Conservation (phyloP, 768 basidiomycete genomes). For the Exsudoporus frostii region DNA sequence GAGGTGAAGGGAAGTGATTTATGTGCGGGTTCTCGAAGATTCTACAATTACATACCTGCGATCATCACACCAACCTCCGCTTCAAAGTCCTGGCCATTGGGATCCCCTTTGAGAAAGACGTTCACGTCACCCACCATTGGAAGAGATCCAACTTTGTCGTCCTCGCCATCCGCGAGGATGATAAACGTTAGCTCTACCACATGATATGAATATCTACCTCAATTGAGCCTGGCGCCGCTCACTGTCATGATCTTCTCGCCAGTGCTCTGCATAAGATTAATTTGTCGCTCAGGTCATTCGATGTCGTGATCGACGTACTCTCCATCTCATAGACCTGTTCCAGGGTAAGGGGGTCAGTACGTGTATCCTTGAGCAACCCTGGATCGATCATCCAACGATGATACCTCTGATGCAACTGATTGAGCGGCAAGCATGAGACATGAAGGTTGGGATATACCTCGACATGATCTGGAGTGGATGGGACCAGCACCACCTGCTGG, state of each 20-base stretch:
- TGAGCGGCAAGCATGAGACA: not conserved
- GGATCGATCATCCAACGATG: constrained; percentile 85
- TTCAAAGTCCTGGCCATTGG: constrained; percentile 47
- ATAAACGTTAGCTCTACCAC: constrained; percentile 82
- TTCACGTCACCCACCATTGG: constrained; percentile 94
- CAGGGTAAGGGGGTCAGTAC: constrained; percentile 77
- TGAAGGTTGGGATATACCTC: constrained; percentile 5
- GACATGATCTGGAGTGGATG: constrained; percentile 65
- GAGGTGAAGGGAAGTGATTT: not conserved
- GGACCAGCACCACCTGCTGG: constrained; percentile 69
- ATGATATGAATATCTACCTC: not conserved
- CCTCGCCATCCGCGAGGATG: constrained; percentile 50
- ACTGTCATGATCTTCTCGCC: constrained; percentile 87
- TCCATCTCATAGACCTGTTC: constrained; percentile 91
- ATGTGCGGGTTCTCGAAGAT: not conserved
- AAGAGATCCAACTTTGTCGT: constrained; percentile 33
- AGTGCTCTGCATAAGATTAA: constrained; percentile 53
- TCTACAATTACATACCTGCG: constrained; percentile 50
- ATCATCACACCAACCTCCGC: constrained; percentile 94
- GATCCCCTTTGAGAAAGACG: constrained; percentile 69
- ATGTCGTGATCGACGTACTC: constrained; percentile 41
- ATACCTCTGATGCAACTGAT: constrained; percentile 53
- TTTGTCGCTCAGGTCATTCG: not conserved
- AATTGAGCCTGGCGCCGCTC: not conserved
- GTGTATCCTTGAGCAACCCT: constrained; percentile 71